Conservation (phyloP, 768 basidiomycete genomes). For the Amanita pseudoporphyria region DNA sequence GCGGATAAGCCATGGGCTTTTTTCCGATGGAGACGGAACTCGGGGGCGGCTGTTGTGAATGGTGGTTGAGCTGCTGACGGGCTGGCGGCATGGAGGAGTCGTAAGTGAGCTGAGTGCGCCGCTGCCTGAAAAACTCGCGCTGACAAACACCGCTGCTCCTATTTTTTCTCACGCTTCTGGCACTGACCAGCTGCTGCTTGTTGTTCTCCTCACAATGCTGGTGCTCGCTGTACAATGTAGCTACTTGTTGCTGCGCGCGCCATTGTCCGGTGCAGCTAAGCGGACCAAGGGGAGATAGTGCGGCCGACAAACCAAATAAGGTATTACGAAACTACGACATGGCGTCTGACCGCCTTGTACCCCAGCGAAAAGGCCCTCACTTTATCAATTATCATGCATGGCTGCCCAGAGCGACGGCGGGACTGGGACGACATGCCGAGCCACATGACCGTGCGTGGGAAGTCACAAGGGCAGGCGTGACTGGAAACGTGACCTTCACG, state of each 20-base stretch:
- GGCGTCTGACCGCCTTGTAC: no score
- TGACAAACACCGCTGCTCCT: background rate
- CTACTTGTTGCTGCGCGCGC: no score
- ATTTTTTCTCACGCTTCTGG: background rate
- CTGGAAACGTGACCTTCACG: slow-evolving; percentile 23
- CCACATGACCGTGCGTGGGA: slow-evolving; percentile 15
- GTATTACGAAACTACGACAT: background rate
- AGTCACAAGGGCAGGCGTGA: slow-evolving; percentile 23
- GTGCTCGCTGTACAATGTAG: no score
- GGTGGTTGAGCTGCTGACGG: slow-evolving; percentile 24
- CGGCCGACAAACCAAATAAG: background rate
- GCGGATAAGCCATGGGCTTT: slow-evolving; percentile 78
- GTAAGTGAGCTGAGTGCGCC: background rate
- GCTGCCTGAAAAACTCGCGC: background rate
- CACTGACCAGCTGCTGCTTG: no score
- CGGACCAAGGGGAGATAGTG: background rate
- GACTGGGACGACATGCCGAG: no score
- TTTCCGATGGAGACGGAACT: slow-evolving; percentile 85
- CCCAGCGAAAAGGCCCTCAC: no score
- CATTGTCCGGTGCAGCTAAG: background rate
- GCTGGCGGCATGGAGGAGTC: slow-evolving; percentile 20
- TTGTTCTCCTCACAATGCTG: no score
- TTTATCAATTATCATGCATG: no score
- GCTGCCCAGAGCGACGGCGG: no score
- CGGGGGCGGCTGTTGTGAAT: slow-evolving; percentile 36